Evolutionary conservation across 805 yeast species (phyloP).

Genomic region (Candida insectalens): DNA sequence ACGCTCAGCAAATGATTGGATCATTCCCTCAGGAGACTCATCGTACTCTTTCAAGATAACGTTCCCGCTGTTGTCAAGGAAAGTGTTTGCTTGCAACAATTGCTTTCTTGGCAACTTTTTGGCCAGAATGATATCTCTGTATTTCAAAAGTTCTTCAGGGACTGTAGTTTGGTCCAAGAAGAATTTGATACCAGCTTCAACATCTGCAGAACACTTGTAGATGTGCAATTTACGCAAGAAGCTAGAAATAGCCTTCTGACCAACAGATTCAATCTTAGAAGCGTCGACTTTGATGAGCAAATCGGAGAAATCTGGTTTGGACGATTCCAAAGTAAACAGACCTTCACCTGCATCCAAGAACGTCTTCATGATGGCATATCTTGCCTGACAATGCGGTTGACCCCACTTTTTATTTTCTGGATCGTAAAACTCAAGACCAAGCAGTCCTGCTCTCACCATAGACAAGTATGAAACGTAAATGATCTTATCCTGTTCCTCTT

Average conservation of each 20-base stretch:
- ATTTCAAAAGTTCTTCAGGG: constrained; percentile 49
- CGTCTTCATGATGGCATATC: constrained; percentile 75
- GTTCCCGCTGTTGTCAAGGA: constrained; percentile 25
- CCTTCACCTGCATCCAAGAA: constrained; percentile 54
- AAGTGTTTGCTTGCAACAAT: constrained; percentile 74
- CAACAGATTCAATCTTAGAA: constrained; percentile 54
- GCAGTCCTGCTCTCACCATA: constrained; percentile 83
- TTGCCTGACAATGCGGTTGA: constrained; percentile 90
- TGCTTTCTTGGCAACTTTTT: constrained; percentile 81
- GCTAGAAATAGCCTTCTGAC: constrained; percentile 64
- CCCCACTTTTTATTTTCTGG: constrained; percentile 81
- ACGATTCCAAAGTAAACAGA: constrained; percentile 44
- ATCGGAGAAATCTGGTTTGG: constrained; percentile 44
- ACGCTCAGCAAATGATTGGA: constrained; percentile 65
- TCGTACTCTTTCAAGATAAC: constrained; percentile 64
- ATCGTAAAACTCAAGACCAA: constrained; percentile 82
- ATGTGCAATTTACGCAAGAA: constrained; percentile 66
- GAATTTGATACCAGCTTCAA: constrained; percentile 49
- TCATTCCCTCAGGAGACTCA: constrained; percentile 67
- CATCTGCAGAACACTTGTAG: constrained; percentile 72
- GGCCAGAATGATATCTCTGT: constrained; percentile 56
- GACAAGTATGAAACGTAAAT: constrained; percentile 59
- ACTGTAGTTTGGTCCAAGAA: constrained; percentile 64
- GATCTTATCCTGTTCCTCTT: constrained; percentile 53
- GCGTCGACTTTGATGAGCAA: constrained; percentile 51